These are phyloP conservation scores for Trichoderma arundinaceum DNA, from an alignment of 2,329 filamentous ascomycete genomes.

Conservation along the genomic window DNA sequence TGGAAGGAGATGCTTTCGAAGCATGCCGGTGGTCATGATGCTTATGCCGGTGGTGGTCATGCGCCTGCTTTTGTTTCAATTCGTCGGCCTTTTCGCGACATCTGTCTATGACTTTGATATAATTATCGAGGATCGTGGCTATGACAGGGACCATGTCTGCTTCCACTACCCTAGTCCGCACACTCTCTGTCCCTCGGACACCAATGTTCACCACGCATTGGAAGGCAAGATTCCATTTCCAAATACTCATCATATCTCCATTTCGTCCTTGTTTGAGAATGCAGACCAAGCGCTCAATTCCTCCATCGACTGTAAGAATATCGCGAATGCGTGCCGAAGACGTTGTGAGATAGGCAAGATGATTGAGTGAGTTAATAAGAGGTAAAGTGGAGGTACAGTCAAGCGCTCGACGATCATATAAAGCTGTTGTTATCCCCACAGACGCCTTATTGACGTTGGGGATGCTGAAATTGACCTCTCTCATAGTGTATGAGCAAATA, in stretches of 20 bases:
- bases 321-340: constrained; percentile 97
- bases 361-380: constrained; percentile 98
- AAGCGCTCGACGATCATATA: constrained; percentile 95
- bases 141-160: constrained; percentile 99
- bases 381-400: constrained; percentile 98
- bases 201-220: constrained; percentile 99
- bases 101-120: constrained; percentile 94
- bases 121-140: constrained; percentile 96
- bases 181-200: constrained; percentile 90
- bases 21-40: constrained; percentile 56
- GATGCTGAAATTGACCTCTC: constrained; percentile 99
- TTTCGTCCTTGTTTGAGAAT: constrained; percentile 97
- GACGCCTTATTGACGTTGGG: constrained; percentile 99
- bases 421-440: constrained; percentile 95
- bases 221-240: constrained; percentile 99
- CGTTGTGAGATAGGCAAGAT: constrained; percentile 96
- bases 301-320: constrained; percentile 97
- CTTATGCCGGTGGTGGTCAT: constrained; percentile 57
- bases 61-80: constrained; percentile 71
- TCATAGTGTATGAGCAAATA: constrained; percentile 69
- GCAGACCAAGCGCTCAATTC: constrained; percentile 93
- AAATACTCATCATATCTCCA: constrained; percentile 99
- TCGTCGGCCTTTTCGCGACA: constrained; percentile 86
- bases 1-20: constrained; percentile 57
- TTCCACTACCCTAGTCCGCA: constrained; percentile 93